These are phyloP conservation scores for Tuber brumale DNA, from an alignment of 495 filamentous ascomycete species.

Conservation along the genomic window DNA sequence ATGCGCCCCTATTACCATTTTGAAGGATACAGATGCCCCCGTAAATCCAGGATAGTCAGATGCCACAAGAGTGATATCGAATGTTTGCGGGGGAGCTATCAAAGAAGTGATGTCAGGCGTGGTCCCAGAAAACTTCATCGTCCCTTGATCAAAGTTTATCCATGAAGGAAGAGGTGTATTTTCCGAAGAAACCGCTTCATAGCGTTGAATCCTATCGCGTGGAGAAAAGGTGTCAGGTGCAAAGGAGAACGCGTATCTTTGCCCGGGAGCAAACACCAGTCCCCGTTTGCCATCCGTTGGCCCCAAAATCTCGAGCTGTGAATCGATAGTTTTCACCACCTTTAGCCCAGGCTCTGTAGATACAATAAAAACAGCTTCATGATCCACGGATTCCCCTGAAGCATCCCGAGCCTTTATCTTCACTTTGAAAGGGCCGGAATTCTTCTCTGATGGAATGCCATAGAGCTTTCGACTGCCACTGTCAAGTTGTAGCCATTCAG, in stretches of 20 bases:
- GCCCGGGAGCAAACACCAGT: conserved; percentile 27
- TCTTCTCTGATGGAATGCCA: conserved; percentile 52
- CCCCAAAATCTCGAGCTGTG: conserved; percentile 49
- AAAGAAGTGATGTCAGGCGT: conserved; percentile 59
- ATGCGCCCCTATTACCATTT: conserved; percentile 63
- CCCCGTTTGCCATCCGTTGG: conserved; percentile 26
- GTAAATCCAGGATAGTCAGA: conserved; percentile 75
- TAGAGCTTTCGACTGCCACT: conserved; percentile 52
- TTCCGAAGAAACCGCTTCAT: conserved; percentile 69
- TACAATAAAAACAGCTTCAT: conserved; percentile 54
- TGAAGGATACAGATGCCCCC: conserved; percentile 58
- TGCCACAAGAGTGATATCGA: conserved; percentile 66
- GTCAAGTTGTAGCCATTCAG: conserved; percentile 61
- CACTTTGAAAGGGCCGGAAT: conserved; percentile 51
- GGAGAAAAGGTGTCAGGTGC: conserved; percentile 30
- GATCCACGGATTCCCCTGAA: conserved; percentile 47
- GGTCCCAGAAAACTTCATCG: conserved; percentile 65
- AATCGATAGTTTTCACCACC: conserved; percentile 46
- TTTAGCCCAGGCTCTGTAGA: conserved; percentile 51
- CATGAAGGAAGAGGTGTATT: conserved; percentile 82
- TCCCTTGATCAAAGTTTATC: conserved; percentile 63
- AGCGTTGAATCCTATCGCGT: conserved; percentile 42
- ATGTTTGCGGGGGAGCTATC: conserved; percentile 61
- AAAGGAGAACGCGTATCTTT: conserved; percentile 34
- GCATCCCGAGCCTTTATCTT: conserved; percentile 51